Conservation (phyloP, 2,329 filamentous ascomycete genomes). For the Pseudocercospora fuligena region DNA sequence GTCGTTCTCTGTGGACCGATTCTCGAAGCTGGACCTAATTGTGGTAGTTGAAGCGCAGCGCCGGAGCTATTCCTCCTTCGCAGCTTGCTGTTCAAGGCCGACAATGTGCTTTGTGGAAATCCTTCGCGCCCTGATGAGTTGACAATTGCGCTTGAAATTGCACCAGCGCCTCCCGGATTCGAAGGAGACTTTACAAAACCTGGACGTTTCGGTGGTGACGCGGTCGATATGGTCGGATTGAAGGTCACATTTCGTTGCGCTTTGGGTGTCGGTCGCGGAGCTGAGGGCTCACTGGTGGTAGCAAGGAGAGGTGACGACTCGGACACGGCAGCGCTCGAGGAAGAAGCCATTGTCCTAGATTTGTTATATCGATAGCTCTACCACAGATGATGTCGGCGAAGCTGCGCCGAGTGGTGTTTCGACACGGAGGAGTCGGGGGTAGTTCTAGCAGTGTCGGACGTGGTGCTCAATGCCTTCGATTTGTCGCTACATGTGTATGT, state of each 20-base stretch:
- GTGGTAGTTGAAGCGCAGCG: slow-evolving; percentile 53
- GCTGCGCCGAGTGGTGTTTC: background rate
- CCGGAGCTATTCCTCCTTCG: slow-evolving; percentile 84
- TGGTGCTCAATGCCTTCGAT: background rate
- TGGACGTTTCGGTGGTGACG: slow-evolving; percentile 43
- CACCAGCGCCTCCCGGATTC: background rate
- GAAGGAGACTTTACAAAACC: slow-evolving; percentile 13
- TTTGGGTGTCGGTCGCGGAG: slow-evolving; percentile 37
- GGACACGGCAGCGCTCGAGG: slow-evolving; percentile 11
- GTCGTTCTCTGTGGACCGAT: slow-evolving; percentile 94
- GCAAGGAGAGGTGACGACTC: slow-evolving; percentile 33
- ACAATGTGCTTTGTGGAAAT: slow-evolving; percentile 65
- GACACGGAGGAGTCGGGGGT: background rate
- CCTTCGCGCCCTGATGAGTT: slow-evolving; percentile 42
- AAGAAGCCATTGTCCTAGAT: slow-evolving; percentile 14
- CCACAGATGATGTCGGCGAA: background rate
- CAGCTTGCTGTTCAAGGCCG: slow-evolving; percentile 84
- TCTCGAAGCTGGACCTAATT: slow-evolving; percentile 62
- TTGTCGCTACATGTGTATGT: background rate
- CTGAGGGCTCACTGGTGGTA: slow-evolving; percentile 20
- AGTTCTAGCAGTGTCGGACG: background rate
- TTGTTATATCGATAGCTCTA: background rate
- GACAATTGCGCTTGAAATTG: slow-evolving; percentile 39
- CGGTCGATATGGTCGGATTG: slow-evolving; percentile 64
- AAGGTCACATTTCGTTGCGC: slow-evolving; percentile 73